Evolutionary conservation across 1,139 yeast species (phyloP), one percentile per base, ranked within the genome.

Genomic region (Candida sanyaensis): DNA sequence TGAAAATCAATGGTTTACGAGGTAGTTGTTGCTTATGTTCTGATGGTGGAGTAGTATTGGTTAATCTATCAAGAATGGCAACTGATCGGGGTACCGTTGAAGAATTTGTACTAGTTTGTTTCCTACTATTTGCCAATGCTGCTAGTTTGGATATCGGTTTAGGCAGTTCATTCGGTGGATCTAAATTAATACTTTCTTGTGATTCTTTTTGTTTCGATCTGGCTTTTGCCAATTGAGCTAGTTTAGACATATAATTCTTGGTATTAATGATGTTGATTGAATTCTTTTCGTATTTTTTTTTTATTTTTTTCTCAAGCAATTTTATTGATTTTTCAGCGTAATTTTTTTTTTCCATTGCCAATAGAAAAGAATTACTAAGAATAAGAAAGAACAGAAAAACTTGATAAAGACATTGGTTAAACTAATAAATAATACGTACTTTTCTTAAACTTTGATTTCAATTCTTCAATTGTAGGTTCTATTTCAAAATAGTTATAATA

Each of bases 401-500:
- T 32, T 23, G 7, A 42, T 27, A 47, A 29, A 40, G 31, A 24
- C 32, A n/a, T 7, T 32, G 12, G 21, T 24, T 11, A 38, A 21
- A 17, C 3, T 17, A 17, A 17, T 2, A 17, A 17, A 10, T 30
- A 11, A 64, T 67, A 74, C 80, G 55, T 75, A 76, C 80, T 71
- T 61, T 69, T 76, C 50, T 70, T 68, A 55, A 62, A 77, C 57
- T 66, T 69, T 43, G 74, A 64, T 55, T 77, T 78, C 47, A 87
- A 61, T 52, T 83, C 86, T 34, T 66, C 71, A 10, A 83, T 58
- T 0, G 89, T 64, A n/a, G 76, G 74, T 3, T 75, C 80, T 6
- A 83, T 57, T 43, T 81, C 84, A 59, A 80, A 80, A 61, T 84
- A 83, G 57, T 82, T 80, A 56, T 71, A 73, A 74, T 84, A 84